Evolutionary conservation across 176 grass and related monocot genomes (phyloP).

Genomic region (Themeda triandra): DNA sequence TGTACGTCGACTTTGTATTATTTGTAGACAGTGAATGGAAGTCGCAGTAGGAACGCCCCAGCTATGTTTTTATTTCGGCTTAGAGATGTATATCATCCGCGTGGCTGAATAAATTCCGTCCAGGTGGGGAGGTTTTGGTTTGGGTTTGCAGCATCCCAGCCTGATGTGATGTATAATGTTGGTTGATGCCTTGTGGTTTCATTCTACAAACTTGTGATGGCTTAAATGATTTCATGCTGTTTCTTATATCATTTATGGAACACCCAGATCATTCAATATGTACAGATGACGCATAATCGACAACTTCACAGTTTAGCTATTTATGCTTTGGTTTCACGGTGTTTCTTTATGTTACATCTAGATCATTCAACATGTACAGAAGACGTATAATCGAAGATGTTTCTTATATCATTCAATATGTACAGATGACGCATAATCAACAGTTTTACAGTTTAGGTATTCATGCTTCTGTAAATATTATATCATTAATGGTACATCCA

Average conservation of each 20-base stretch:
- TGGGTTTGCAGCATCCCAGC: neutral
- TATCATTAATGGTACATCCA: too few species aligned
- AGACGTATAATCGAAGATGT: neutral
- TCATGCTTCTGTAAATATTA: too few species aligned
- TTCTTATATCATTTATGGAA: neutral
- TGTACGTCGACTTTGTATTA: conserved; percentile 55
- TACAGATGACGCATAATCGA: too few species aligned
- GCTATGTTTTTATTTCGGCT: neutral
- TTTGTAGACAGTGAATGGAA: conserved; percentile 47
- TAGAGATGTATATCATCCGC: neutral
- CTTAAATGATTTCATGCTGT: neutral
- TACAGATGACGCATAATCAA: too few species aligned
- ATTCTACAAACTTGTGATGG: neutral
- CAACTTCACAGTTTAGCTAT: too few species aligned
- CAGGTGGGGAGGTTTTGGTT: neutral
- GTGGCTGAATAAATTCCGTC: neutral
- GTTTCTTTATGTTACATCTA: too few species aligned
- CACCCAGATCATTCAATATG: neutral
- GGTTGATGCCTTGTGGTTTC: neutral
- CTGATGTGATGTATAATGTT: neutral
- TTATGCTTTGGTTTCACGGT: too few species aligned
- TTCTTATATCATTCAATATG: too few species aligned
- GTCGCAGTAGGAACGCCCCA: conserved; percentile 36
- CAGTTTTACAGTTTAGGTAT: too few species aligned
- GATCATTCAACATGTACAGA: neutral